A percentile compares a stretch with the other conserved stretches of the same genome.
phyloP scores from a whole-genome alignment of 495 filamentous ascomycete genomes.

The Gamarada debralockiae region DNA sequence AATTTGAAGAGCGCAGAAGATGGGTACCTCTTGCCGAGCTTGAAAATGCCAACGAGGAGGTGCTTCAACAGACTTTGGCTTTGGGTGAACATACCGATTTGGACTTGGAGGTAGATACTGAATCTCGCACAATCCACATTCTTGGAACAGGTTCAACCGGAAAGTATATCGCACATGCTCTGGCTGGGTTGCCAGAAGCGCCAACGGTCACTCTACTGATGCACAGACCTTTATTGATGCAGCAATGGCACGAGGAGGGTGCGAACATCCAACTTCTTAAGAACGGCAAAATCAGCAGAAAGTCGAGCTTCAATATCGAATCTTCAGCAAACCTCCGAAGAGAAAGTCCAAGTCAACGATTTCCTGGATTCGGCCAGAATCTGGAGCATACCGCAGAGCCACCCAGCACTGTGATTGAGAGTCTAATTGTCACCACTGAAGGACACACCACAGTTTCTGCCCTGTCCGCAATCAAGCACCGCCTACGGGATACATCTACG shows the following conservation, averaged over 20 bases:
- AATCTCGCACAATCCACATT: slow-evolving; percentile 38
- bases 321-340: slow-evolving; percentile 3
- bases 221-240: slow-evolving; percentile 23
- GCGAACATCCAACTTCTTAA: slow-evolving; percentile 14
- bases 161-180: slow-evolving; percentile 44
- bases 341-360: neutral
- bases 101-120: neutral
- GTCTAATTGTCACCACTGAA: slow-evolving; percentile 72
- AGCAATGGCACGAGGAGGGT: slow-evolving; percentile 27
- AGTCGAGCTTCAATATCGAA: slow-evolving; percentile 39
- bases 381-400: slow-evolving; percentile 15
- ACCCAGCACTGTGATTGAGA: slow-evolving; percentile 48
- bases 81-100: neutral
- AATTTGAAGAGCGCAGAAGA: too few relatives aligned
- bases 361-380: slow-evolving; percentile 5
- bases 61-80: too few relatives aligned
- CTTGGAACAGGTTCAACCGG: slow-evolving; percentile 47
- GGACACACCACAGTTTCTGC: slow-evolving; percentile 50
- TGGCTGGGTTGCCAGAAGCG: slow-evolving; percentile 33
- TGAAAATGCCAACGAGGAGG: too few relatives aligned
- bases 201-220: slow-evolving; percentile 33
- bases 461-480: slow-evolving; percentile 53
- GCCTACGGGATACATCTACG: slow-evolving; percentile 69
- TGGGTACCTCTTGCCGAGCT: too few relatives aligned
- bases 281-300: slow-evolving; percentile 21